phyloP scores from a whole-genome alignment of 2,329 filamentous ascomycete genomes.

The Fusarium robinianum region DNA sequence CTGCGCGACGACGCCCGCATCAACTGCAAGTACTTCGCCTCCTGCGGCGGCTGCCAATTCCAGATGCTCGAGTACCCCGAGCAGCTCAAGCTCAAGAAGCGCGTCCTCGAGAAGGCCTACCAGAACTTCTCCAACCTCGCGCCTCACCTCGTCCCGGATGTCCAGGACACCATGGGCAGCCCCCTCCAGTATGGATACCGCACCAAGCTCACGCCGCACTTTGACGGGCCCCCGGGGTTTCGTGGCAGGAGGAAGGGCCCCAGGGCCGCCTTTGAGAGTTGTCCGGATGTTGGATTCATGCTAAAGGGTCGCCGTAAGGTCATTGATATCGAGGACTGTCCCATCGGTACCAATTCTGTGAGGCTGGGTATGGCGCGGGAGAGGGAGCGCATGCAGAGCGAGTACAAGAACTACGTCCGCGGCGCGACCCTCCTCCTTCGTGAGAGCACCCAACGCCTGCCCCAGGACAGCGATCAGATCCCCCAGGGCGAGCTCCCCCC shows the following conservation, averaged over 20 bases:
- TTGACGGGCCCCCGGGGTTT: slow-evolving; percentile 72
- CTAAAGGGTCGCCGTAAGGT: slow-evolving; percentile 78
- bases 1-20: slow-evolving; percentile 77
- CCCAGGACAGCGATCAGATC: slow-evolving; percentile 49
- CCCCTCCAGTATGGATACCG: slow-evolving; percentile 92
- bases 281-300: slow-evolving; percentile 89
- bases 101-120: slow-evolving; percentile 89
- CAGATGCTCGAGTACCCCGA: slow-evolving; percentile 93
- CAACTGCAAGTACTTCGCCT: slow-evolving; percentile 82
- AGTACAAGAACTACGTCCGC: slow-evolving; percentile 72
- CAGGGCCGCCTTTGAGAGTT: slow-evolving; percentile 55
- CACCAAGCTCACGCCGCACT: slow-evolving; percentile 96
- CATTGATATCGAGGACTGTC: slow-evolving; percentile 96
- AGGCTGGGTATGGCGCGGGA: slow-evolving; percentile 78
- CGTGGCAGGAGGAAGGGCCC: slow-evolving; percentile 56
- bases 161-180: slow-evolving; percentile 85
- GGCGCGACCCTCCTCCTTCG: slow-evolving; percentile 89
- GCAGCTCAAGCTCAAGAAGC: slow-evolving; percentile 82
- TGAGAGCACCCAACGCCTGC: slow-evolving; percentile 75
- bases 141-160: slow-evolving; percentile 71
- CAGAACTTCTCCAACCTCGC: slow-evolving; percentile 85
- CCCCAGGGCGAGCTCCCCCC: slow-evolving; percentile 36
- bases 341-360: slow-evolving; percentile 88
- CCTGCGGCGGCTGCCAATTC: slow-evolving; percentile 92
- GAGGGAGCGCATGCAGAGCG: slow-evolving; percentile 72